phyloP scores from a whole-genome alignment of 495 filamentous ascomycete species.

The Chlorociboria aeruginascens region DNA sequence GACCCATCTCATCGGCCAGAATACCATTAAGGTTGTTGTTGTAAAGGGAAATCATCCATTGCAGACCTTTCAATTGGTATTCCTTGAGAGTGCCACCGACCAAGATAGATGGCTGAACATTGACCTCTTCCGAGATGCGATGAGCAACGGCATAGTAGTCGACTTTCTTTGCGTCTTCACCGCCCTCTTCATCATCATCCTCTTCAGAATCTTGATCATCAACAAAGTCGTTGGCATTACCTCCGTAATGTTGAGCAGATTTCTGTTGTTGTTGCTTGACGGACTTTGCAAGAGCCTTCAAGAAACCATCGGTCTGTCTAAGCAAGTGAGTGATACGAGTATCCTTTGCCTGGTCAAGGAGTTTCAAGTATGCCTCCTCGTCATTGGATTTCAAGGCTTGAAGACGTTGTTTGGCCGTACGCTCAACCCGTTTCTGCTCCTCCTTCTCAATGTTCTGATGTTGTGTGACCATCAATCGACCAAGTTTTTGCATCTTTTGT shows the following conservation, averaged over 20 bases:
- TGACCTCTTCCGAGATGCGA: slow-evolving; percentile 84
- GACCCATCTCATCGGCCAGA: slow-evolving; percentile 97
- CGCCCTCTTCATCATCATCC: slow-evolving; percentile 55
- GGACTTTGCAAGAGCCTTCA: slow-evolving; percentile 86
- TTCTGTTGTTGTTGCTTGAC: slow-evolving; percentile 85
- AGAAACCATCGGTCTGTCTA: slow-evolving; percentile 91
- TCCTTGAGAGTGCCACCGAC: slow-evolving; percentile 90
- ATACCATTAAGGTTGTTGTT: slow-evolving; percentile 99
- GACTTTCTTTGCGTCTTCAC: slow-evolving; percentile 56
- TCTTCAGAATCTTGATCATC: slow-evolving; percentile 48
- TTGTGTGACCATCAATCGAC: slow-evolving; percentile 72
- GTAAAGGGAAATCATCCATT: slow-evolving; percentile 99
- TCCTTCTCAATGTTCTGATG: slow-evolving; percentile 97
- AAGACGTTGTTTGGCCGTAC: slow-evolving; percentile 97
- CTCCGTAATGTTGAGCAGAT: slow-evolving; percentile 58
- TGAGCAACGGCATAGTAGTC: slow-evolving; percentile 99
- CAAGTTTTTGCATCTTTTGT: slow-evolving; percentile 66
- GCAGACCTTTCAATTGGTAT: slow-evolving; percentile 93
- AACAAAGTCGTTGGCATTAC: slow-evolving; percentile 42
- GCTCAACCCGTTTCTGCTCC: slow-evolving; percentile 92
- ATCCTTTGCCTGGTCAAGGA: slow-evolving; percentile 96
- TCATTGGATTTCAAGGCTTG: slow-evolving; percentile 97
- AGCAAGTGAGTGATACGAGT: slow-evolving; percentile 96
- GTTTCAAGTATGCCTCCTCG: slow-evolving; percentile 93
- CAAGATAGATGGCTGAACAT: slow-evolving; percentile 66